Evolutionary conservation across 805 yeast species (phyloP).

Genomic region (Metschnikowia chrysomelidarum): DNA sequence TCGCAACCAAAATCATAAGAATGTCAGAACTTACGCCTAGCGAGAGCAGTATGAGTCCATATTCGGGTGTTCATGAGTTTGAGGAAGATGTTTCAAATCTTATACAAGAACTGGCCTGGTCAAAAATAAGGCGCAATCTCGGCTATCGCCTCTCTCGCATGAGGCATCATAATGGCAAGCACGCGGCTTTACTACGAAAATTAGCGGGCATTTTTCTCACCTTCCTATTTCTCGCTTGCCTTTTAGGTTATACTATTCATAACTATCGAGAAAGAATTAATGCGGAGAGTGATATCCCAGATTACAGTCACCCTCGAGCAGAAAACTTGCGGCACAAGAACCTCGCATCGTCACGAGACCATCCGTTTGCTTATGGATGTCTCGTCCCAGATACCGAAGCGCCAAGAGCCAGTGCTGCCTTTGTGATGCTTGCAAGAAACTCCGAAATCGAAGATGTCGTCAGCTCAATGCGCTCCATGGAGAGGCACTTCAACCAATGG

Average conservation of each 20-base stretch:
- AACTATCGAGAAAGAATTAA: background rate
- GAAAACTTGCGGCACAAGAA: conserved; percentile 15
- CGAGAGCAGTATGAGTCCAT: conserved; percentile 6
- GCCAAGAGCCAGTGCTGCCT: conserved; percentile 73
- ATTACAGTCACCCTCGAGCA: conserved; percentile 10
- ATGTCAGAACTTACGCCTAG: too few species aligned
- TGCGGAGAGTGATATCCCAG: conserved; percentile 9
- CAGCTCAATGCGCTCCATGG: conserved; percentile 69
- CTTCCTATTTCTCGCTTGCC: conserved; percentile 1
- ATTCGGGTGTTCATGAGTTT: conserved; percentile 6
- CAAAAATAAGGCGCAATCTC: conserved; percentile 1
- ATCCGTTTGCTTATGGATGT: conserved; percentile 58
- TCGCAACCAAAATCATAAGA: too few species aligned
- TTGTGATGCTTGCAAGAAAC: conserved; percentile 82
- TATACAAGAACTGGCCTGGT: conserved; percentile 2
- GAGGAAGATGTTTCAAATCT: conserved; percentile 2
- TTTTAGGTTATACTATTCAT: conserved; percentile 2
- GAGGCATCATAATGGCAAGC: conserved; percentile 1
- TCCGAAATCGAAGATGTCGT: conserved; percentile 76
- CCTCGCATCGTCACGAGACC: conserved; percentile 24
- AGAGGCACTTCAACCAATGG: conserved; percentile 91
- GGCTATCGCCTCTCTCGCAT: conserved; percentile 2
- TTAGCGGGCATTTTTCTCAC: conserved; percentile 2
- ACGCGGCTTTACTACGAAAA: conserved; percentile 9
- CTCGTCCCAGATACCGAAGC: conserved; percentile 37